Conservation (phyloP, 2,329 filamentous ascomycete species). For the Myrmaecium sp. region DNA sequence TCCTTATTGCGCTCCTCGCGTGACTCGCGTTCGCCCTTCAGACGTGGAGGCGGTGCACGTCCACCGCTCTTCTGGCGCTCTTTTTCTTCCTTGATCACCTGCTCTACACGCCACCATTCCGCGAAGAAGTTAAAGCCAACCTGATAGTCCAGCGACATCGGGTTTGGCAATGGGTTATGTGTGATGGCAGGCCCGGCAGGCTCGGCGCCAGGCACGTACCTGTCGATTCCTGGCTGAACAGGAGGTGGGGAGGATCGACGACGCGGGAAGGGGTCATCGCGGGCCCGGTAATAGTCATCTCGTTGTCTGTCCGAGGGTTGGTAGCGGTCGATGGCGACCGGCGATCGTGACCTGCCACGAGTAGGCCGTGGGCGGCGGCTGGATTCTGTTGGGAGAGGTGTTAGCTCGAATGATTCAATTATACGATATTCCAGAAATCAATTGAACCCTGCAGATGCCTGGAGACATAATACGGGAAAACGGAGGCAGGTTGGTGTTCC, state of each 20-base stretch:
- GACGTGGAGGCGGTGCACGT: conserved; percentile 36
- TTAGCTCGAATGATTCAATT: no score
- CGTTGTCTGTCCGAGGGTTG: conserved; percentile 49
- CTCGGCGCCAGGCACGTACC: conserved; percentile 66
- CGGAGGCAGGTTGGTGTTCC: no score
- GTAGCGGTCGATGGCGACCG: conserved; percentile 55
- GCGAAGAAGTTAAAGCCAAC: conserved; percentile 76
- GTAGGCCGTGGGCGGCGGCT: conserved; percentile 13
- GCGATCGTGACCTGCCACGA: conserved; percentile 51
- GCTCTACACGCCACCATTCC: conserved; percentile 73
- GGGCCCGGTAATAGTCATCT: conserved; percentile 49
- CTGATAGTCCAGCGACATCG: conserved; percentile 56
- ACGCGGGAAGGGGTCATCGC: conserved; percentile 41
- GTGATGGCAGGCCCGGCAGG: conserved; percentile 31
- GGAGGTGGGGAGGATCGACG: conserved; percentile 43
- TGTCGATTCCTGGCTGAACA: conserved; percentile 55
- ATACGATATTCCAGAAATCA: no score
- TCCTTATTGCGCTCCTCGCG: conserved; percentile 65
- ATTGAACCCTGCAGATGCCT: no score
- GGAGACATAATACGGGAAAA: no score
- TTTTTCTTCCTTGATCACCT: conserved; percentile 67
- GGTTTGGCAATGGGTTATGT: conserved; percentile 54
- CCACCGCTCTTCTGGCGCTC: conserved; percentile 55
- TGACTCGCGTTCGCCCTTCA: conserved; percentile 46
- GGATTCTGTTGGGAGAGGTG: no score